phyloP scores from a whole-genome alignment of 768 basidiomycete species.

The Mrakia blollopis region DNA sequence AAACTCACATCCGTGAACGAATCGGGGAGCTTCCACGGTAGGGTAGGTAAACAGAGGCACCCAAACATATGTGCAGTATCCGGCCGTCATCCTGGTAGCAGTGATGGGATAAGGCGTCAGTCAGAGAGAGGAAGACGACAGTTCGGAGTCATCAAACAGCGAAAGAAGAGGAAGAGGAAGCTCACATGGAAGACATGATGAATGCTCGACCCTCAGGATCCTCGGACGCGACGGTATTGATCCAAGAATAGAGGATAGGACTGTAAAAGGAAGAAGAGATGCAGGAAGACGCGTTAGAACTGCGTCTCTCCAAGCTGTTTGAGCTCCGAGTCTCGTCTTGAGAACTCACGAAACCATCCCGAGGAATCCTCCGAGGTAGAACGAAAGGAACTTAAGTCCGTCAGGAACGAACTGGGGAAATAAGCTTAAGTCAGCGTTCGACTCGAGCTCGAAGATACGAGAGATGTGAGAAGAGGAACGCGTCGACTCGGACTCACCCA shows the following conservation, averaged over 20 bases:
- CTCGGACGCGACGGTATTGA: slow-evolving; percentile 34
- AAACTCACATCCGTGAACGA: slow-evolving; percentile 33
- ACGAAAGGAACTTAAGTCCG: slow-evolving; percentile 38
- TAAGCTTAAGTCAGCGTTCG: too few relatives aligned
- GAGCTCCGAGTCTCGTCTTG: background rate
- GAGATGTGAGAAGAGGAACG: too few relatives aligned
- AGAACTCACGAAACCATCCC: slow-evolving; percentile 22
- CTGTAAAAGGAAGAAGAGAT: background rate
- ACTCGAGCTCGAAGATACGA: too few relatives aligned
- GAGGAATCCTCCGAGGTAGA: slow-evolving; percentile 36
- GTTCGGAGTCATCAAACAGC: too few relatives aligned
- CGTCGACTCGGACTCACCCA: slow-evolving; percentile 25
- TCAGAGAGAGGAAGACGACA: too few relatives aligned
- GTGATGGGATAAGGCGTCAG: too few relatives aligned
- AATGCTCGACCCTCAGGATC: slow-evolving; percentile 36
- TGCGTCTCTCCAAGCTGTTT: background rate
- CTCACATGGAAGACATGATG: slow-evolving; percentile 35
- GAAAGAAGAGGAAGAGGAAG: too few relatives aligned
- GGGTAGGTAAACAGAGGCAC: slow-evolving; percentile 39
- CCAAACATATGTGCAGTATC: slow-evolving; percentile 37
- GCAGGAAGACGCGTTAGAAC: too few relatives aligned
- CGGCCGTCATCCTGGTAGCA: slow-evolving; percentile 34
- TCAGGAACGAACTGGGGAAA: slow-evolving; percentile 31
- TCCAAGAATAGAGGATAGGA: slow-evolving; percentile 30
- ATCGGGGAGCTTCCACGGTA: slow-evolving; percentile 38